Conservation (phyloP, 176 grass and related monocot genomes). For the Thinopyrum elongatum region DNA sequence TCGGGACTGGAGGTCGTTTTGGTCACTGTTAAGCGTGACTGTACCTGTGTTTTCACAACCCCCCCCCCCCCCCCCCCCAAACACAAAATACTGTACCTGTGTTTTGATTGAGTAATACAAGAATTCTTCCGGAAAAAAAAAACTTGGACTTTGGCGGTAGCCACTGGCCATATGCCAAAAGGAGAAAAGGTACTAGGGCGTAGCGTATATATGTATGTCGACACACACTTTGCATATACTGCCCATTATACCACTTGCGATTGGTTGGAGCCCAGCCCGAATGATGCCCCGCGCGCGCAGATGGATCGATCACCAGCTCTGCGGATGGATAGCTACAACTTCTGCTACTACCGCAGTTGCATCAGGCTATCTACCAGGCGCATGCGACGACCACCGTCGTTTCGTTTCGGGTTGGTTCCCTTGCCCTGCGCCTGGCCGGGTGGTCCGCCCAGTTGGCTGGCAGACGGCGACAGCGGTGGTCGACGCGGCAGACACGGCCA, state of each 20-base stretch:
- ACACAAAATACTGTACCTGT: too few relatives aligned
- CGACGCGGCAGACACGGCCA: background rate
- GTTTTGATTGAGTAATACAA: too few relatives aligned
- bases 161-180: background rate
- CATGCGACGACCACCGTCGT: background rate
- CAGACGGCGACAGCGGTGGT: slow-evolving; percentile 2
- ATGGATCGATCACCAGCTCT: background rate
- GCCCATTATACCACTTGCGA: too few relatives aligned
- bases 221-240: background rate
- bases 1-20: too few relatives aligned
- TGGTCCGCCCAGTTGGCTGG: background rate
- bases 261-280: background rate
- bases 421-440: too few relatives aligned
- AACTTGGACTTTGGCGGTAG: background rate
- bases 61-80: too few relatives aligned
- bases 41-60: too few relatives aligned
- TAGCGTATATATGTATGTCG: background rate
- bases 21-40: too few relatives aligned
- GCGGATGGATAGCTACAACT: background rate
- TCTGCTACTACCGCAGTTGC: background rate
- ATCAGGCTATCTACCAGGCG: background rate
- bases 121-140: too few relatives aligned
- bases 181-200: background rate
- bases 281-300: background rate
- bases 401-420: background rate